Percentiles rank a stretch among this genome's conserved stretches.
These are phyloP conservation scores for Leucosporidium yakuticum DNA, from an alignment of 768 basidiomycete species.

Conservation along the genomic window DNA sequence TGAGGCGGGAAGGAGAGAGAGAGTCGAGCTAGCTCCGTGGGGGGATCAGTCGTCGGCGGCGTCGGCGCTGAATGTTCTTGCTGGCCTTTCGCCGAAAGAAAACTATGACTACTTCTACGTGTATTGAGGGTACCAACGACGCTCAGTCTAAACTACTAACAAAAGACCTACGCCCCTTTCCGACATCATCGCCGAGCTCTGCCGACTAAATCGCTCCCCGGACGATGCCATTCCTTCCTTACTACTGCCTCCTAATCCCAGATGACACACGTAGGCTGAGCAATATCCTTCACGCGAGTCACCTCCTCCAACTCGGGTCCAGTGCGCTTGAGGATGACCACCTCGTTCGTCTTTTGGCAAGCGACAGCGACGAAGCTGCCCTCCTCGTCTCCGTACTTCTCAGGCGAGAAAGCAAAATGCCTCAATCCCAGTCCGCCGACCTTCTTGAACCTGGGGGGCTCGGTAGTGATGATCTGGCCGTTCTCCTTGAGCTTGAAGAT, in stretches of 20 bases:
- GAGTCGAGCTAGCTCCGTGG: no score
- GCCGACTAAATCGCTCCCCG: background rate
- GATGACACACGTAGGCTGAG: constrained; percentile 15
- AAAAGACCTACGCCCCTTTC: no score
- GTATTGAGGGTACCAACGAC: no score
- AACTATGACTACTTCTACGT: no score
- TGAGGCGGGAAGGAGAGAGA: no score
- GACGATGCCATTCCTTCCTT: background rate
- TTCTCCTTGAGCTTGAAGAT: constrained; percentile 14
- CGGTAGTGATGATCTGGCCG: background rate
- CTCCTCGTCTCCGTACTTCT: background rate
- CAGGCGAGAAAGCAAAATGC: constrained; percentile 12
- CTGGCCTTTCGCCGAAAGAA: no score
- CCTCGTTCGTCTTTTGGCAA: constrained; percentile 30
- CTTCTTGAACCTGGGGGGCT: background rate
- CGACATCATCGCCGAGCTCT: no score
- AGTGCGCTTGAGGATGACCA: constrained; percentile 7
- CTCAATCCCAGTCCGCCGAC: constrained; percentile 21
- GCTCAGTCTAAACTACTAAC: no score
- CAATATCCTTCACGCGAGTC: constrained; percentile 7
- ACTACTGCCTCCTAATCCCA: constrained; percentile 8
- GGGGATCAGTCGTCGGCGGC: no score
- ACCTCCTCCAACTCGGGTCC: constrained; percentile 18
- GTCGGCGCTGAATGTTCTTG: no score
- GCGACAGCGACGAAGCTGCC: constrained; percentile 20